Percentiles rank a stretch among this genome's conserved stretches.
phyloP scores from a whole-genome alignment of 495 filamentous ascomycete genomes.

The Tetracladium setigerum region DNA sequence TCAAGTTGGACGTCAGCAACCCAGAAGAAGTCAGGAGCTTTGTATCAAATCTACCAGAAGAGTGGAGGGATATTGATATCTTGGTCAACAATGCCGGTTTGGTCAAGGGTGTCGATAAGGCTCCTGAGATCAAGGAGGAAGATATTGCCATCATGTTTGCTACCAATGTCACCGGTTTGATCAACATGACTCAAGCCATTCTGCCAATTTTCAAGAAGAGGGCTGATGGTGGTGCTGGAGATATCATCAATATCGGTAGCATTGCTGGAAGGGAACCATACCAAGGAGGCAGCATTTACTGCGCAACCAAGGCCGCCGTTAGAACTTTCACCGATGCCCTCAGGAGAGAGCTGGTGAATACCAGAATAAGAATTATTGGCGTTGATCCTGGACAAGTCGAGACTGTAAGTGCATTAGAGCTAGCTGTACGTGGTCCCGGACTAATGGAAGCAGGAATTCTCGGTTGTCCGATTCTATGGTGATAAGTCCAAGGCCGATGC shows the following conservation, averaged over 20 bases:
- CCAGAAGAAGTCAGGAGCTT: slow-evolving; percentile 69
- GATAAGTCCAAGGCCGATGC: slow-evolving; percentile 94
- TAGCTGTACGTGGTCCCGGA: background rate
- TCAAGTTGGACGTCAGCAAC: slow-evolving; percentile 83
- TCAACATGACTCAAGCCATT: slow-evolving; percentile 94
- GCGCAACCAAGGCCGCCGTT: slow-evolving; percentile 91
- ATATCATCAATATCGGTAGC: slow-evolving; percentile 95
- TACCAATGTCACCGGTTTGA: slow-evolving; percentile 90
- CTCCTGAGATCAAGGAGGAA: slow-evolving; percentile 71
- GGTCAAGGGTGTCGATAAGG: slow-evolving; percentile 80
- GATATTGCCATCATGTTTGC: slow-evolving; percentile 85
- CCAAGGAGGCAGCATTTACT: slow-evolving; percentile 89
- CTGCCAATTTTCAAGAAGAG: slow-evolving; percentile 79
- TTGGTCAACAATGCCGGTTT: slow-evolving; percentile 95
- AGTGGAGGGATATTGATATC: slow-evolving; percentile 81
- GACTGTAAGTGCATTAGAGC: slow-evolving; percentile 47
- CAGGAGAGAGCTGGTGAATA: slow-evolving; percentile 80
- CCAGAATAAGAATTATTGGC: slow-evolving; percentile 83
- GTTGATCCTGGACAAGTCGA: slow-evolving; percentile 96
- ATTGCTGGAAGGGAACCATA: slow-evolving; percentile 92
- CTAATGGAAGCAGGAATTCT: slow-evolving; percentile 64
- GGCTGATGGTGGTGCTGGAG: slow-evolving; percentile 68
- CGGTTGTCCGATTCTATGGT: slow-evolving; percentile 84
- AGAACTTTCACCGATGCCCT: slow-evolving; percentile 83
- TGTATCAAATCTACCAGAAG: slow-evolving; percentile 64